Evolutionary conservation across 352 stramenopile species (phyloP).

Genomic region (Phytophthora ramorum): DNA sequence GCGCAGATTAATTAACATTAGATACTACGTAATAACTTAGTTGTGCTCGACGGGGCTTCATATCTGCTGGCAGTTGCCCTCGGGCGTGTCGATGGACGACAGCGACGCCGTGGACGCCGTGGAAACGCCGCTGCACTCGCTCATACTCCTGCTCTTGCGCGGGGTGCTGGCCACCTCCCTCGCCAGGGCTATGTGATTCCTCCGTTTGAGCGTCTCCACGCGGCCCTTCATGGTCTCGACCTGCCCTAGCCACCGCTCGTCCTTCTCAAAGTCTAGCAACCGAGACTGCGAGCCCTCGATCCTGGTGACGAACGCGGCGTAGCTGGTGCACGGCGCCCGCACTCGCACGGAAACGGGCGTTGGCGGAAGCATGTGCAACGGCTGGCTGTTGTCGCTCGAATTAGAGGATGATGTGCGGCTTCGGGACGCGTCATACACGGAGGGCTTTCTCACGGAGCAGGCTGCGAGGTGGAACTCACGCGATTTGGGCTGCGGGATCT

Average conservation of each 20-base stretch:
- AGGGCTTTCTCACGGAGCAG: constrained; percentile 23
- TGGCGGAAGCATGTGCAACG: constrained; percentile 23
- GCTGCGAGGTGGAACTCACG: constrained; percentile 29
- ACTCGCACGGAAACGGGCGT: constrained; percentile 29
- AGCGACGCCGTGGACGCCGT: constrained; percentile 41
- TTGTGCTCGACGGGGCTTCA: constrained; percentile 14
- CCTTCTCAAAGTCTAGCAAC: constrained; percentile 42
- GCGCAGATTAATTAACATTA: constrained; percentile 42
- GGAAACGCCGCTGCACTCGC: constrained; percentile 43
- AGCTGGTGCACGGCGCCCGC: constrained; percentile 31
- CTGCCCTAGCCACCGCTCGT: constrained; percentile 42
- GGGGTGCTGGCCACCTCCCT: constrained; percentile 26
- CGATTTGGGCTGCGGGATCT: constrained; percentile 41
- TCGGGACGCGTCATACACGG: background rate
- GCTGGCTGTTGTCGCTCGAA: constrained; percentile 10
- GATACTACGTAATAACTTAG: constrained; percentile 40
- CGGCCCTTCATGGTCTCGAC: constrained; percentile 39
- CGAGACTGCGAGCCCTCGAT: constrained; percentile 43
- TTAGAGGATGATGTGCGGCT: constrained; percentile 11
- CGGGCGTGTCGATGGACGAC: constrained; percentile 39
- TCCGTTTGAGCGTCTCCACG: constrained; percentile 41
- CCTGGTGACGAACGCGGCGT: constrained; percentile 36
- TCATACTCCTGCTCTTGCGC: constrained; percentile 41
- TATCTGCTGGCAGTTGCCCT: constrained; percentile 30
- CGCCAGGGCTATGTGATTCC: constrained; percentile 26